These are phyloP conservation scores for Entomophthora muscae DNA, from an alignment of 371 early-diverging fungal species.

Conservation along the genomic window DNA sequence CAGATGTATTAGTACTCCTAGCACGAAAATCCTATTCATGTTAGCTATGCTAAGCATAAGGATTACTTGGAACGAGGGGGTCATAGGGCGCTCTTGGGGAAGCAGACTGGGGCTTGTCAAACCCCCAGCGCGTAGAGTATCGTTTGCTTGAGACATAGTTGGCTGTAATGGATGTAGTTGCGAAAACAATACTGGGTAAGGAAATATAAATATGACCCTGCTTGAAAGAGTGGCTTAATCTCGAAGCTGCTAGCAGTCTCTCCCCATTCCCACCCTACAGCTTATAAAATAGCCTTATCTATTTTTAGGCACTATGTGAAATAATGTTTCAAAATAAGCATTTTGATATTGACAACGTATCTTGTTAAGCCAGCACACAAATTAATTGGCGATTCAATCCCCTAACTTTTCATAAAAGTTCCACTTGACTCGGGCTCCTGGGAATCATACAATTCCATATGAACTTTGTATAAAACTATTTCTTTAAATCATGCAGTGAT, in stretches of 20 bases:
- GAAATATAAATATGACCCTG: background rate
- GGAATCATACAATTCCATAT: too few relatives aligned
- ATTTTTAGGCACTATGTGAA: background rate
- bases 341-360: too few relatives aligned
- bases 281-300: background rate
- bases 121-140: background rate
- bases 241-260: too few relatives aligned
- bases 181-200: background rate
- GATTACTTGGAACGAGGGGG: slow-evolving; percentile 2
- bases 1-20: background rate
- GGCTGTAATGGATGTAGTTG: background rate
- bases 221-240: background rate
- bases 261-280: background rate
- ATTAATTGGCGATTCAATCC: too few relatives aligned
- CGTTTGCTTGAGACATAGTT: background rate
- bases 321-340: too few relatives aligned
- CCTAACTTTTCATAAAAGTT: too few relatives aligned
- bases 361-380: too few relatives aligned
- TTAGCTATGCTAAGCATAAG: background rate
- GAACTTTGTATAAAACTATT: too few relatives aligned
- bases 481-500: too few relatives aligned
- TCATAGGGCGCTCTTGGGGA: background rate
- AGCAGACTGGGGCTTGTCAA: background rate
- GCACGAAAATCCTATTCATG: slow-evolving; percentile 1
- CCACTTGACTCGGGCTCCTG: too few relatives aligned